phyloP scores from a whole-genome alignment of 169 alveolate genomes.

The Cyclospora cayetanensis region DNA sequence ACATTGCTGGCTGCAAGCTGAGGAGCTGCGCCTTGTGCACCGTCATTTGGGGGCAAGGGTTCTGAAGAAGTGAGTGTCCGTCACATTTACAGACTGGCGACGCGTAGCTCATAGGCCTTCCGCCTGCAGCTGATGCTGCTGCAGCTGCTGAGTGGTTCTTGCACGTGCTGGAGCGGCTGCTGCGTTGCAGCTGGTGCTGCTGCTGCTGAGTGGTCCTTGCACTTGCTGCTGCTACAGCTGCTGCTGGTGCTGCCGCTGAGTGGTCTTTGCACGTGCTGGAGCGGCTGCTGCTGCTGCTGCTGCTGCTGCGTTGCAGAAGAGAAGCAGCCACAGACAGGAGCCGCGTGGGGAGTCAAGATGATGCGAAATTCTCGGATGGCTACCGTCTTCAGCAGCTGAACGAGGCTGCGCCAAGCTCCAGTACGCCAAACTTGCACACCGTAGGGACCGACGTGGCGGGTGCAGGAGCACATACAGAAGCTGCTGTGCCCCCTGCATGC shows the following conservation, averaged over 20 bases:
- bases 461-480: background rate
- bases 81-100: background rate
- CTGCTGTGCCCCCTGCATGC: conserved; percentile 6
- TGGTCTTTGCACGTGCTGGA: too few relatives aligned
- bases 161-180: background rate
- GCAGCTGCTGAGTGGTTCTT: background rate
- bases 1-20: conserved; percentile 61
- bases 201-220: too few relatives aligned
- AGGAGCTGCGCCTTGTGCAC: conserved; percentile 39
- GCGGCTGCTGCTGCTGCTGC: too few relatives aligned
- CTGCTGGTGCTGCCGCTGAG: too few relatives aligned
- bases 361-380: too few relatives aligned
- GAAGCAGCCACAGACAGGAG: too few relatives aligned
- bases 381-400: background rate
- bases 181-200: background rate
- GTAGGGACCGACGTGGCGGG: too few relatives aligned
- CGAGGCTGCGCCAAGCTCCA: conserved; percentile 2
- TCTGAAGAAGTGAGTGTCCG: background rate
- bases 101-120: background rate
- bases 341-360: too few relatives aligned
- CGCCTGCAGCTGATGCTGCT: background rate
- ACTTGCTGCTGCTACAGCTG: too few relatives aligned
- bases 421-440: background rate
- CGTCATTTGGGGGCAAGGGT: conserved; percentile 7
- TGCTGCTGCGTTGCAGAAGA: too few relatives aligned